Evolutionary conservation across 495 filamentous ascomycete genomes (phyloP).

Genomic region (Neurospora africana): DNA sequence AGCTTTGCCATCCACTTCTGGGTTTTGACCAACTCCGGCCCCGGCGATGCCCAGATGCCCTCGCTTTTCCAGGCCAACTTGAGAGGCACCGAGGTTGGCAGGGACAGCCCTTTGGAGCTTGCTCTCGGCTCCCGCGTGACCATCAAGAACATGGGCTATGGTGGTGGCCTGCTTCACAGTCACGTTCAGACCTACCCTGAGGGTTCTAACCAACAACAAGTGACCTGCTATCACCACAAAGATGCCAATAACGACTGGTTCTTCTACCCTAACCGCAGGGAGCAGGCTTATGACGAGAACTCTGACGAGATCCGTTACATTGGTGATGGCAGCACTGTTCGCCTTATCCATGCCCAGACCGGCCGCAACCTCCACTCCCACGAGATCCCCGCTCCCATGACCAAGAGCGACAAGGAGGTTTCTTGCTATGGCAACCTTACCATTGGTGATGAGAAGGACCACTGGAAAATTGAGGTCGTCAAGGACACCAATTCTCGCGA

Average conservation of each 20-base stretch:
- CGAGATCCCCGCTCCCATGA: constrained; percentile 73
- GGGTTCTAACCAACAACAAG: constrained; percentile 87
- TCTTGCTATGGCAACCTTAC: constrained; percentile 94
- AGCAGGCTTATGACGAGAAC: constrained; percentile 52
- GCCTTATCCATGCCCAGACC: constrained; percentile 89
- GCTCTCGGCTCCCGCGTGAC: constrained; percentile 83
- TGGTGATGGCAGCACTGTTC: constrained; percentile 66
- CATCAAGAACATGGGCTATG: constrained; percentile 98
- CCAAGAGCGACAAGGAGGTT: constrained; percentile 83
- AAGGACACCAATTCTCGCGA: constrained; percentile 80
- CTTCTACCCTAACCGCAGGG: constrained; percentile 81
- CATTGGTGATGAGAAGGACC: constrained; percentile 96
- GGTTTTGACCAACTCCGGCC: constrained; percentile 86
- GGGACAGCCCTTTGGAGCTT: constrained; percentile 86
- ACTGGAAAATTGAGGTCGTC: constrained; percentile 91
- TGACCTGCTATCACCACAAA: constrained; percentile 99
- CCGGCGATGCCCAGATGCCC: constrained; percentile 98
- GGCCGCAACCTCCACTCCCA: constrained; percentile 96
- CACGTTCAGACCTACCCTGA: constrained; percentile 94
- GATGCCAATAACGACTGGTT: constrained; percentile 99
- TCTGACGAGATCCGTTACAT: constrained; percentile 60
- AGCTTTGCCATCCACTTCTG: constrained; percentile 91
- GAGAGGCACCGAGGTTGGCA: constrained; percentile 82
- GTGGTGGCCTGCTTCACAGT: constrained; percentile 92
- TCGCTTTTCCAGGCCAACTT: constrained; percentile 97